A percentile compares a stretch with the other conserved stretches of the same genome.
Evolutionary conservation across 2,329 filamentous ascomycete genomes (phyloP).

Genomic region (Fusarium veterinarium): DNA sequence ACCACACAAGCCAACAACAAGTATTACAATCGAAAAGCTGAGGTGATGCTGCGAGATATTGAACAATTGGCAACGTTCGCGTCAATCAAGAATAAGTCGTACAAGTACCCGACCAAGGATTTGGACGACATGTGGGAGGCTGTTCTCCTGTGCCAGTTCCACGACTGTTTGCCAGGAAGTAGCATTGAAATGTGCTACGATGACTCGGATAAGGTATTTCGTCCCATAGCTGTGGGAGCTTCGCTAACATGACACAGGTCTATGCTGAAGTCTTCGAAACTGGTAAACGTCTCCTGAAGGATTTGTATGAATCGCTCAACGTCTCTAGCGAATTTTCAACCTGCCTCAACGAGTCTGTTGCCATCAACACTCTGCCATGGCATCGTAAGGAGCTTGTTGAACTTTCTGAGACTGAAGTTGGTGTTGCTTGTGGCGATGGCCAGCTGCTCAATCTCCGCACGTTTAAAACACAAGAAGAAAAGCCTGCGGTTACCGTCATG

Average conservation of each 20-base stretch:
- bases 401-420: slow-evolving; percentile 64
- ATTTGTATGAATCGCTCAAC: slow-evolving; percentile 75
- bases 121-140: slow-evolving; percentile 97
- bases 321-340: slow-evolving; percentile 60
- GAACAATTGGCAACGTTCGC: slow-evolving; percentile 90
- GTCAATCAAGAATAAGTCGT: slow-evolving; percentile 76
- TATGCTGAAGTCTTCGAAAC: slow-evolving; percentile 86
- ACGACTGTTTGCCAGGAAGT: slow-evolving; percentile 95
- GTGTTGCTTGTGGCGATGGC: slow-evolving; percentile 68
- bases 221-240: background rate
- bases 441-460: slow-evolving; percentile 62
- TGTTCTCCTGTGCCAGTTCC: slow-evolving; percentile 93
- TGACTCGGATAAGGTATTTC: slow-evolving; percentile 81
- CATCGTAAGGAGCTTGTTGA: slow-evolving; percentile 78
- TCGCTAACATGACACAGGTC: slow-evolving; percentile 58
- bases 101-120: slow-evolving; percentile 93
- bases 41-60: slow-evolving; percentile 86
- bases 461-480: slow-evolving; percentile 59
- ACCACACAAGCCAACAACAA: slow-evolving; percentile 99
- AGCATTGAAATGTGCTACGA: slow-evolving; percentile 98
- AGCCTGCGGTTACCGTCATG: slow-evolving; percentile 63
- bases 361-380: slow-evolving; percentile 91
- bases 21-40: slow-evolving; percentile 87
- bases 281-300: slow-evolving; percentile 76
- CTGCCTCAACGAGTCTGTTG: slow-evolving; percentile 64